Evolutionary conservation across 805 yeast species (phyloP).

Genomic region (Candida parachauliodes): DNA sequence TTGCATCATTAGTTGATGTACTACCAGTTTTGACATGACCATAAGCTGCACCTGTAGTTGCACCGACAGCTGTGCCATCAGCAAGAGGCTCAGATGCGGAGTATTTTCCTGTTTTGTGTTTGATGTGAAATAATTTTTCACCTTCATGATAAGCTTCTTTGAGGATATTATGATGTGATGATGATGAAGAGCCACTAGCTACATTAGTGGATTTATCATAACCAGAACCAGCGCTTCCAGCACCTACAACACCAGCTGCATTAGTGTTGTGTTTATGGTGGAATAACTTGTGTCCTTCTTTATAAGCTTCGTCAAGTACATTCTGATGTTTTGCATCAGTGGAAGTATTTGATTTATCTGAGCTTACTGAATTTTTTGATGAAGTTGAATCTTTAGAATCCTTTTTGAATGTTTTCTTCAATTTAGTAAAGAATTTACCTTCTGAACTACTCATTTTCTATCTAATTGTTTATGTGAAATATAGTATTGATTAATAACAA

Average conservation of each 20-base stretch:
- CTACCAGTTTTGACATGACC: slow-evolving; percentile 3
- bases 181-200: slow-evolving; percentile 1
- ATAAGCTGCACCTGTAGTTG: neutral
- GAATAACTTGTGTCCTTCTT: slow-evolving; percentile 3
- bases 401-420: slow-evolving; percentile 20
- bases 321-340: neutral
- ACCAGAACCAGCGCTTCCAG: neutral
- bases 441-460: slow-evolving; percentile 8
- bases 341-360: neutral
- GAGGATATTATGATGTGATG: slow-evolving; percentile 1
- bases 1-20: slow-evolving; percentile 1
- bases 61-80: neutral
- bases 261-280: slow-evolving; percentile 5
- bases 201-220: neutral
- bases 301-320: slow-evolving; percentile 1
- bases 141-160: slow-evolving; percentile 8
- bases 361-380: neutral
- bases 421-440: slow-evolving; percentile 17
- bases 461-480: neutral
- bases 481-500: neutral
- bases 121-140: slow-evolving; percentile 4
- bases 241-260: slow-evolving; percentile 6
- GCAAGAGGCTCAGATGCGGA: no score
- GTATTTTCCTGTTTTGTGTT: slow-evolving; percentile 3
- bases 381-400: slow-evolving; percentile 1